Evolutionary conservation across 371 early-diverging fungal species (phyloP).

Genomic region (Saksenaea oblongispora): DNA sequence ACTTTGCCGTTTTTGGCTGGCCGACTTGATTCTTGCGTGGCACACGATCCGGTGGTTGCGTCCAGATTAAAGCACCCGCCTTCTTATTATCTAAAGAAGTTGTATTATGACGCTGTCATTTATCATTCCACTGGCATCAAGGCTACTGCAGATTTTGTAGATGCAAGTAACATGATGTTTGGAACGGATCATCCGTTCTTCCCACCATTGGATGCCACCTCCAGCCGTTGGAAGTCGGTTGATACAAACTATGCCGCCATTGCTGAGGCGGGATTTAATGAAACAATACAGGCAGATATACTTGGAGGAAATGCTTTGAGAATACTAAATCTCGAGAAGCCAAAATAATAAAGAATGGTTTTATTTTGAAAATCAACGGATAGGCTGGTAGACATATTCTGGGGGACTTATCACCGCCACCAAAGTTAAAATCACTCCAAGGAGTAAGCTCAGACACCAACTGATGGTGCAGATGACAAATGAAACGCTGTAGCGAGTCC

Average conservation of each 20-base stretch:
- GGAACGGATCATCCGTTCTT: constrained; percentile 27
- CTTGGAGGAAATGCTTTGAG: constrained; percentile 18
- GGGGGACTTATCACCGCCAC: constrained; percentile 44
- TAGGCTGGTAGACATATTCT: constrained; percentile 41
- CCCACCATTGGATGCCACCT: constrained; percentile 18
- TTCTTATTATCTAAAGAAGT: constrained; percentile 20
- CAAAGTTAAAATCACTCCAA: constrained; percentile 35
- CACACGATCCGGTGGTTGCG: constrained; percentile 27
- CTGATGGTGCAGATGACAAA: constrained; percentile 47
- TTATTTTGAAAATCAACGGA: constrained; percentile 6
- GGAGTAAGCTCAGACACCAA: constrained; percentile 41
- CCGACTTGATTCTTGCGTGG: constrained; percentile 41
- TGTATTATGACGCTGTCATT: constrained; percentile 27
- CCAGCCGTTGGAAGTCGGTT: constrained; percentile 22
- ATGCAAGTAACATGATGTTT: constrained; percentile 17
- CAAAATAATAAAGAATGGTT: not conserved
- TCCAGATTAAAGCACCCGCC: constrained; percentile 21
- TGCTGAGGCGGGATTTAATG: constrained; percentile 11
- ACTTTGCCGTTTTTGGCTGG: constrained; percentile 44
- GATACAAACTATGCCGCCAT: constrained; percentile 20
- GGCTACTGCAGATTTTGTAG: constrained; percentile 21
- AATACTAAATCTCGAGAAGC: constrained; percentile 13
- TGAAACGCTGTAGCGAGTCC: constrained; percentile 46
- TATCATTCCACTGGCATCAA: constrained; percentile 21
- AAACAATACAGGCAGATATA: constrained; percentile 4